Percentiles rank a stretch among this genome's conserved stretches.
These are phyloP conservation scores for Chlorokybus atmophyticus DNA, from an alignment of 139 green algal species.

Conservation along the genomic window DNA sequence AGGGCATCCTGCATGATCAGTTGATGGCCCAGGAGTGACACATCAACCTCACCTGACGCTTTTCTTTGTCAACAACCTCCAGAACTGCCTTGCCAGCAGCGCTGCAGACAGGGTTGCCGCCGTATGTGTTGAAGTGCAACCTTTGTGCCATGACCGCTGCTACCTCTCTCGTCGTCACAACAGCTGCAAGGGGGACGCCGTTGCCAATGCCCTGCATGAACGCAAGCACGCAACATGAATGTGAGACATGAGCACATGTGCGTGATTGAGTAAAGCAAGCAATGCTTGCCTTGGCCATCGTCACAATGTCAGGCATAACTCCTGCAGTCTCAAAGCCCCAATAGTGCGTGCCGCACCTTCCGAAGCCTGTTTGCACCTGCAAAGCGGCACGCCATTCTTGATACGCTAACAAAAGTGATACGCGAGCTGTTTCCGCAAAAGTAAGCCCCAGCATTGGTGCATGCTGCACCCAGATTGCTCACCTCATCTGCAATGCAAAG, in stretches of 20 bases:
- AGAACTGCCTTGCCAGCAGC: conserved; percentile 82
- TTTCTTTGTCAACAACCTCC: conserved; percentile 32
- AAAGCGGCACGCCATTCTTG: no score
- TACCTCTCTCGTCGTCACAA: conserved; percentile 89
- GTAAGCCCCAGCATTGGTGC: no score
- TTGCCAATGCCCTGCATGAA: conserved; percentile 78
- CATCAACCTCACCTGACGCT: conserved; percentile 1
- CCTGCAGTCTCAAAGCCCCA: conserved; percentile 85
- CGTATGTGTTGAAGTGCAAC: conserved; percentile 98
- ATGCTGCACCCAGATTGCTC: no score
- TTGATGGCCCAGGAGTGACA: background rate
- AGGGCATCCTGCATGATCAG: background rate
- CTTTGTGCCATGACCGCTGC: conserved; percentile 41
- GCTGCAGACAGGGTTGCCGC: conserved; percentile 83
- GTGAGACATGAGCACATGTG: no score
- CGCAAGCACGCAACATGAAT: no score
- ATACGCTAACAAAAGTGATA: no score
- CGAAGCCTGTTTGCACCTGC: conserved; percentile 98
- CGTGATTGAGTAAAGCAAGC: no score
- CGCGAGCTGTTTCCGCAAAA: no score
- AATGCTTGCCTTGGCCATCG: conserved; percentile 77
- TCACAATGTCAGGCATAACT: conserved; percentile 84
- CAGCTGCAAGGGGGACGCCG: conserved; percentile 82
- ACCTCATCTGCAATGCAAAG: conserved; percentile 93
- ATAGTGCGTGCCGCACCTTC: conserved; percentile 74